Evolutionary conservation across 208 protist species (phyloP), one percentile per base, ranked within the genome.

Genomic region (Acanthamoeba triangularis): DNA sequence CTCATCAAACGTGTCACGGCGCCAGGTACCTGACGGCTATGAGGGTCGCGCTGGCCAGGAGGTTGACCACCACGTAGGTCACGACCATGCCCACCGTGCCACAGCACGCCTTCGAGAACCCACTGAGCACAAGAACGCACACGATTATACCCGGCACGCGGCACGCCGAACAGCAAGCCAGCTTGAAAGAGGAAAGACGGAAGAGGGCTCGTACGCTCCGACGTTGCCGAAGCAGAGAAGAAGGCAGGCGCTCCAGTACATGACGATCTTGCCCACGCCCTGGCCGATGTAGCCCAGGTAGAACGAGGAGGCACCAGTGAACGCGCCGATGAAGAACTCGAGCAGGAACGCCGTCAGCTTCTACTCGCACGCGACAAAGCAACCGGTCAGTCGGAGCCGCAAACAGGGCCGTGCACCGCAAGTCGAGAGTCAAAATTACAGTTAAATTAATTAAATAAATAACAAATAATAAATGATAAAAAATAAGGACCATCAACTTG

Each of bases 211-310:
- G 72, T 80, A 80, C 72, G 35, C 72, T 35, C 11, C 37, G 30
- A 80, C 6, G 41, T 80, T 80, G 72, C 72, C 72, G 23, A 41
- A 80, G 72, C 72, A 80, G 72, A 80, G 72, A 10, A 80, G 37
- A 20, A 80, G 37, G 37, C 72, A 80, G 18, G 37, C 72, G 20
- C 3, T 13, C 72, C 72, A 80, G 72, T 80, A 80, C 72, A 80
- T 49, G 72, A 80, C 18, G 37, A 80, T 25, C 72, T 80, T 80
- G 49, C 78, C 78, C 49, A 87, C 78, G 30, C 78, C 78, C 52
- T 87, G 78, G n/a, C 78, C 78, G 13, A 61, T 87, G 78, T 87
- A 87, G 20, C 78, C 78, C 23, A 87, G 52, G 78, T 87, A 87
- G 78, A 87, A 87, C 6, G 18, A 35, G 23, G 28, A 33, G 4